Percentiles rank a stretch among this genome's conserved stretches.
These are phyloP conservation scores for Penicillium verrucosum DNA, from an alignment of 2,329 filamentous ascomycete genomes.

Conservation along the genomic window DNA sequence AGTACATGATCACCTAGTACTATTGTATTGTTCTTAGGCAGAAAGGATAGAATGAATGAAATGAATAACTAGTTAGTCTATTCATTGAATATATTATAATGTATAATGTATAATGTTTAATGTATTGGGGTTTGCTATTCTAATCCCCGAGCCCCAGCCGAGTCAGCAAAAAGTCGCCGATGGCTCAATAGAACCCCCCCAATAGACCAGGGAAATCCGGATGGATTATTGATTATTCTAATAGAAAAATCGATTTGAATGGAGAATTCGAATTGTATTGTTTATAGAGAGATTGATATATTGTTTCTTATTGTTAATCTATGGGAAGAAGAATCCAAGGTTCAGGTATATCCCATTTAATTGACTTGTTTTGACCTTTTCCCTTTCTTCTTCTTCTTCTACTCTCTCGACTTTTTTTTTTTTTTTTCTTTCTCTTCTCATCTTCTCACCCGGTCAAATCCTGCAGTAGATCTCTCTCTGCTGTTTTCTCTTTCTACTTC, in stretches of 20 bases:
- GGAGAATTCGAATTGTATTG: neutral
- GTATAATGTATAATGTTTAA: neutral
- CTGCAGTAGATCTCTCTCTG: slow-evolving; percentile 18
- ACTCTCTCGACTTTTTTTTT: neutral
- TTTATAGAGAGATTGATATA: neutral
- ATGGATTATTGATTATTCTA: neutral
- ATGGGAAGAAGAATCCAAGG: neutral
- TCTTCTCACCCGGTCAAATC: slow-evolving; percentile 15
- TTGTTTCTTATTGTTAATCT: neutral
- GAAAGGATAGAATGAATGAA: neutral
- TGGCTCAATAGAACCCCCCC: neutral
- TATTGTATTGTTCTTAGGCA: neutral
- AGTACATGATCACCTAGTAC: neutral
- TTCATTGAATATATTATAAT: neutral
- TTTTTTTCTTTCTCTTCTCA: neutral
- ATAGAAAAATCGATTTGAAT: neutral
- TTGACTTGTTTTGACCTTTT: slow-evolving; percentile 9
- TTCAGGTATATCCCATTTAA: slow-evolving; percentile 2
- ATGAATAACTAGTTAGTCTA: neutral
- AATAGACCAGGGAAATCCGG: neutral
- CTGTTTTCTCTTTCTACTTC: neutral
- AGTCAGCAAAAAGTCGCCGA: neutral
- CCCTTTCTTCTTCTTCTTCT: neutral
- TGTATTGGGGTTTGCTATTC: neutral
- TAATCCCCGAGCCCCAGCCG: slow-evolving; percentile 1